Evolutionary conservation across 768 basidiomycete genomes (phyloP).

Genomic region (Myochromella boudieri): DNA sequence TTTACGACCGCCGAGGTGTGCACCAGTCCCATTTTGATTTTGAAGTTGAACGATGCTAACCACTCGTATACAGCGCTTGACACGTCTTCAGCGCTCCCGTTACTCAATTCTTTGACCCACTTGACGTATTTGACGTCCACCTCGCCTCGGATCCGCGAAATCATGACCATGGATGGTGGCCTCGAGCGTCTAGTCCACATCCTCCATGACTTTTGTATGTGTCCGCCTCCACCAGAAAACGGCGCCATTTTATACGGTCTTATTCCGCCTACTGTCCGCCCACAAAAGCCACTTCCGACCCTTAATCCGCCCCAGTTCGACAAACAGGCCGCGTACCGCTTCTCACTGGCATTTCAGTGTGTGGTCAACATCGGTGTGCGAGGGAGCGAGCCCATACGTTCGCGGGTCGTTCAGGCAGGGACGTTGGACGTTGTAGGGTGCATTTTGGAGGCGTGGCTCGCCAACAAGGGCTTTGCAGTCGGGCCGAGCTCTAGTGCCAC

Average conservation of each 20-base stretch:
- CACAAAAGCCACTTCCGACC: slow-evolving; percentile 54
- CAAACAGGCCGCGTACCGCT: slow-evolving; percentile 84
- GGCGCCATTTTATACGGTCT: slow-evolving; percentile 78
- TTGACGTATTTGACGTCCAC: slow-evolving; percentile 96
- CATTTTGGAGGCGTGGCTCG: slow-evolving; percentile 91
- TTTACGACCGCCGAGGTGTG: slow-evolving; percentile 91
- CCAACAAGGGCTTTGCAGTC: slow-evolving; percentile 83
- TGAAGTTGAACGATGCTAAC: slow-evolving; percentile 1
- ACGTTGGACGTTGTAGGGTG: slow-evolving; percentile 92
- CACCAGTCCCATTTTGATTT: slow-evolving; percentile 5
- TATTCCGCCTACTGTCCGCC: slow-evolving; percentile 58
- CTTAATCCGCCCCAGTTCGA: slow-evolving; percentile 72
- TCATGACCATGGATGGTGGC: slow-evolving; percentile 97
- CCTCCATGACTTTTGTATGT: slow-evolving; percentile 83
- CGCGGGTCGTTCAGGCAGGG: slow-evolving; percentile 92
- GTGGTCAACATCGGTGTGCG: slow-evolving; percentile 96
- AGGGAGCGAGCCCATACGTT: slow-evolving; percentile 89
- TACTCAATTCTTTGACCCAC: slow-evolving; percentile 90
- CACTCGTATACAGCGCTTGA: slow-evolving; percentile 41
- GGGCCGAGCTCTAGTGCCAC: slow-evolving; percentile 78
- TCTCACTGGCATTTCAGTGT: slow-evolving; percentile 93
- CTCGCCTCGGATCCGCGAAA: slow-evolving; percentile 96
- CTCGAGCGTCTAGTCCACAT: slow-evolving; percentile 94
- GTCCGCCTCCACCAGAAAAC: slow-evolving; percentile 80
- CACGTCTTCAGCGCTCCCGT: slow-evolving; percentile 44